Conservation (phyloP, 495 filamentous ascomycete genomes). For the Neurospora cerealis region DNA sequence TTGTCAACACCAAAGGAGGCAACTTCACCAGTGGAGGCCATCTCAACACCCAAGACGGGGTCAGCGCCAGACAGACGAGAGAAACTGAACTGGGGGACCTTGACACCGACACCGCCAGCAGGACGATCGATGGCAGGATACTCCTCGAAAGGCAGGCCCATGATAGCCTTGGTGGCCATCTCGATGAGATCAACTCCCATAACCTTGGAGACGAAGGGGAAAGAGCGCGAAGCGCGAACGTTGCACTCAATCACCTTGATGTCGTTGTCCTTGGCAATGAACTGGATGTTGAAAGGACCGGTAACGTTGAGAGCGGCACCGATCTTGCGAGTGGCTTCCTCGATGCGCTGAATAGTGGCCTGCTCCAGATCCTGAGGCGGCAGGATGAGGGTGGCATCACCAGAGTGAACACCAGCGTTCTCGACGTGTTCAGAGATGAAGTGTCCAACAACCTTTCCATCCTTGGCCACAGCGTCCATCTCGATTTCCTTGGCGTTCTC, state of each 20-base stretch:
- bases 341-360: slow-evolving; percentile 83
- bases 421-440: slow-evolving; percentile 95
- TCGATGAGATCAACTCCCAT: slow-evolving; percentile 98
- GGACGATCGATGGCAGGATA: slow-evolving; percentile 72
- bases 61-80: slow-evolving; percentile 92
- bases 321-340: slow-evolving; percentile 92
- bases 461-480: slow-evolving; percentile 85
- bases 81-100: slow-evolving; percentile 98
- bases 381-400: slow-evolving; percentile 86
- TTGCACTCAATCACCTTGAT: slow-evolving; percentile 99
- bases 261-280: slow-evolving; percentile 98
- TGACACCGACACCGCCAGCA: slow-evolving; percentile 83
- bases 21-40: slow-evolving; percentile 98
- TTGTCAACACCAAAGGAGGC: slow-evolving; percentile 93
- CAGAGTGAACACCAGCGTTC: slow-evolving; percentile 93
- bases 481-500: slow-evolving; percentile 96
- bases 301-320: slow-evolving; percentile 91
- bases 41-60: slow-evolving; percentile 94
- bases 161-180: slow-evolving; percentile 97
- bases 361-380: slow-evolving; percentile 88
- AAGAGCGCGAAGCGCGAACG: slow-evolving; percentile 88
- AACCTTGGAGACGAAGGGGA: slow-evolving; percentile 97
- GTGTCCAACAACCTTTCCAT: slow-evolving; percentile 81
- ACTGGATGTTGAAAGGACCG: slow-evolving; percentile 97
- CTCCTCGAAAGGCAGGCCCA: slow-evolving; percentile 66